Conservation (phyloP, 2,329 filamentous ascomycete species). For the Colletotrichum graminicola region DNA sequence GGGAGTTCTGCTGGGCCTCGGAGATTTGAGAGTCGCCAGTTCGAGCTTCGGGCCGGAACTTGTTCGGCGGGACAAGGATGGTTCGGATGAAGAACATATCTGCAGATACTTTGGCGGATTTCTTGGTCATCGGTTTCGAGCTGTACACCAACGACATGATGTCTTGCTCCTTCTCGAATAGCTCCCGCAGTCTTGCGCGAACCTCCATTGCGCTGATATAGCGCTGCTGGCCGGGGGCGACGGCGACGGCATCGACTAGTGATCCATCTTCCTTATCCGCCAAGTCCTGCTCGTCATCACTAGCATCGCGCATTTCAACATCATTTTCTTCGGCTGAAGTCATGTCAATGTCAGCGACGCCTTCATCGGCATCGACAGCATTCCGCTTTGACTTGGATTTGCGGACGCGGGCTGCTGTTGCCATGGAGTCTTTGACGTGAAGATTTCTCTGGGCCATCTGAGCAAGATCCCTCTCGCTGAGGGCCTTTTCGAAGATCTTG, state of each 20-base stretch:
- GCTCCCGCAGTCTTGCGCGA: constrained; percentile 77
- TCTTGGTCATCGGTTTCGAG: constrained; percentile 73
- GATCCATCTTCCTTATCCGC: constrained; percentile 49
- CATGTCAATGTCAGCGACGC: constrained; percentile 73
- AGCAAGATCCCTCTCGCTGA: constrained; percentile 79
- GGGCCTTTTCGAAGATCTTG: constrained; percentile 91
- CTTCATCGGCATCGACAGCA: constrained; percentile 71
- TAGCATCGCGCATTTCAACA: constrained; percentile 56
- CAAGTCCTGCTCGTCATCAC: constrained; percentile 63
- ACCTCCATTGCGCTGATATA: constrained; percentile 90
- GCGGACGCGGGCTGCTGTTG: constrained; percentile 48
- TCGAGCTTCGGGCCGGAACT: constrained; percentile 87
- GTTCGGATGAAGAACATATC: constrained; percentile 96
- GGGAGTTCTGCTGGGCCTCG: constrained; percentile 88
- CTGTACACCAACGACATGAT: constrained; percentile 88
- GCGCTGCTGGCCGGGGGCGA: constrained; percentile 65
- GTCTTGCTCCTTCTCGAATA: constrained; percentile 91
- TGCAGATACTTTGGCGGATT: constrained; percentile 69
- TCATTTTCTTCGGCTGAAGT: constrained; percentile 62
- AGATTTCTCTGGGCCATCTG: constrained; percentile 80
- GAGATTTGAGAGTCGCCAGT: constrained; percentile 85
- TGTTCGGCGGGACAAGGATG: constrained; percentile 91
- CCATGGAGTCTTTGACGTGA: constrained; percentile 77
- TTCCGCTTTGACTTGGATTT: constrained; percentile 48
- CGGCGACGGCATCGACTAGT: constrained; percentile 52